Conservation (phyloP, 2,329 filamentous ascomycete species). For the Hymenoscyphus salicellus region DNA sequence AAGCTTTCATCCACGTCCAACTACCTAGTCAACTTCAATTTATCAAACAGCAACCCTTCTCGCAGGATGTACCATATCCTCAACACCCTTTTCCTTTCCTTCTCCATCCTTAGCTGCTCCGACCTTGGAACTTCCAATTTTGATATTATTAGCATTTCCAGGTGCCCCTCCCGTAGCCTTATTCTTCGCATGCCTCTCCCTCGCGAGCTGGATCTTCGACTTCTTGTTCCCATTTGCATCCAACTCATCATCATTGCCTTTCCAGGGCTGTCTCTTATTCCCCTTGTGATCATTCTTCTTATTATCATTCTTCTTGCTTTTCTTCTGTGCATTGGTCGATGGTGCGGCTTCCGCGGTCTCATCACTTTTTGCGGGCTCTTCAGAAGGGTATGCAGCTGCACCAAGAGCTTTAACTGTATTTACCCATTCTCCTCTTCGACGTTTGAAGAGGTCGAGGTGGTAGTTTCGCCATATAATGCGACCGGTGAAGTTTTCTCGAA, state of each 20-base stretch:
- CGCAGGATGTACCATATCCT: conserved; percentile 12
- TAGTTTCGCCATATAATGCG: conserved; percentile 71
- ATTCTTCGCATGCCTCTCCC: conserved; percentile 33
- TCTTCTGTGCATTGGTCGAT: neutral
- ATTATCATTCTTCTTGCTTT: conserved; percentile 16
- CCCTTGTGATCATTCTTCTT: conserved; percentile 13
- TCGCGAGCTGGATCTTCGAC: conserved; percentile 33
- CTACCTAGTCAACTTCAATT: neutral
- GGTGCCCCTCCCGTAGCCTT: conserved; percentile 19
- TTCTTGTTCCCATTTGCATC: conserved; percentile 20
- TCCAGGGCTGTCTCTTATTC: conserved; percentile 11
- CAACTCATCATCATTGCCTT: neutral
- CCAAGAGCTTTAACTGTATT: conserved; percentile 48
- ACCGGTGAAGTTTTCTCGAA: conserved; percentile 64
- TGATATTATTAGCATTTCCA: neutral
- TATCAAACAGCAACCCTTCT: neutral
- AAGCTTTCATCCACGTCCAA: neutral
- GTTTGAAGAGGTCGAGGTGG: conserved; percentile 69
- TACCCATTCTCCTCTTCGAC: conserved; percentile 61
- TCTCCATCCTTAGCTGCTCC: neutral
- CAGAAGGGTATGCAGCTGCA: conserved; percentile 4
- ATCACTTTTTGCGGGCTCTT: neutral
- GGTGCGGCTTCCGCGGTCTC: neutral
- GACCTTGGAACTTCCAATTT: conserved; percentile 4
- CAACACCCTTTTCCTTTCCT: conserved; percentile 14